Evolutionary conservation across 345 rosid genomes (phyloP).

Genomic region (Carallia pectinifolia): DNA sequence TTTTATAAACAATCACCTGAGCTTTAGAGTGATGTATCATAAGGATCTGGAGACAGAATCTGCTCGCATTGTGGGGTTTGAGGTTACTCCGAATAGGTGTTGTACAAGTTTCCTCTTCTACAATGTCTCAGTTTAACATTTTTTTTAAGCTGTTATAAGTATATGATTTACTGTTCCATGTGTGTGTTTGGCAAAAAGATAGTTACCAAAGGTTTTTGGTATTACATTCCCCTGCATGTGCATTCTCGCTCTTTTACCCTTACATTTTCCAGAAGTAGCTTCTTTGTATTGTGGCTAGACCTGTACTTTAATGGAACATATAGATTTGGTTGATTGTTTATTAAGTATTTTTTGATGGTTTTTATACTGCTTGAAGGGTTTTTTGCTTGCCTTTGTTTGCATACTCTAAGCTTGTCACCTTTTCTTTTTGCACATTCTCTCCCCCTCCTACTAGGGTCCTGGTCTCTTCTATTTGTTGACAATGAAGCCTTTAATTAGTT

Average conservation of each 20-base stretch:
- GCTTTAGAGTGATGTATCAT: conserved; percentile 93
- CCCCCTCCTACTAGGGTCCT: background rate
- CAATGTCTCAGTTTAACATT: background rate
- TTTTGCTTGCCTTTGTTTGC: background rate
- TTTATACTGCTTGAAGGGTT: background rate
- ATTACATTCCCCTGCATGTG: too few relatives aligned
- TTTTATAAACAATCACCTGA: conserved; percentile 89
- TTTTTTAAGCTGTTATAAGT: background rate
- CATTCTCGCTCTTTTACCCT: too few relatives aligned
- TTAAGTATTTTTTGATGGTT: too few relatives aligned
- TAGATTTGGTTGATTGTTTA: too few relatives aligned
- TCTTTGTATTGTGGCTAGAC: too few relatives aligned
- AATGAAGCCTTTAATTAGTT: too few relatives aligned
- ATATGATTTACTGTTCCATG: background rate
- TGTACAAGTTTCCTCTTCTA: conserved; percentile 9
- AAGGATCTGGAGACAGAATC: conserved; percentile 75
- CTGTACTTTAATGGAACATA: too few relatives aligned
- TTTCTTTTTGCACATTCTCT: background rate
- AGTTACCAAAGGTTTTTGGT: too few relatives aligned
- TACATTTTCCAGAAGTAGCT: too few relatives aligned
- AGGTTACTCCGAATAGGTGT: conserved; percentile 90
- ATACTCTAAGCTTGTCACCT: background rate
- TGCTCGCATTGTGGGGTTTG: conserved; percentile 96
- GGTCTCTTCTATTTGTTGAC: too few relatives aligned
- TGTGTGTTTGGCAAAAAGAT: too few relatives aligned